A percentile compares a stretch with the other conserved stretches of the same genome.
Evolutionary conservation across 768 basidiomycete genomes (phyloP).

Genomic region (Suillus discolor): DNA sequence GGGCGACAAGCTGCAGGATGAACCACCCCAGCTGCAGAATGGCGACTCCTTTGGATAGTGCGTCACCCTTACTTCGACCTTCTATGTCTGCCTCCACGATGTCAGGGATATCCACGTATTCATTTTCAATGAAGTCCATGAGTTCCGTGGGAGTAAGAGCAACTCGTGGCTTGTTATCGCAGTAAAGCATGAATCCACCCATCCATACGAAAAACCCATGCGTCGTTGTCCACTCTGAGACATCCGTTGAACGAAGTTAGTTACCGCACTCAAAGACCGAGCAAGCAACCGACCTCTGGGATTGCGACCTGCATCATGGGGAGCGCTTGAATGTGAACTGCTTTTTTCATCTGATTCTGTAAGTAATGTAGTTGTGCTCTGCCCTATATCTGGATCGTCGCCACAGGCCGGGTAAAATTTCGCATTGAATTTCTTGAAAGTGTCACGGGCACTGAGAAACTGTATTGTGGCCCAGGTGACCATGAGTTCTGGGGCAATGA

Average conservation of each 20-base stretch:
- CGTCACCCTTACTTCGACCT: neutral
- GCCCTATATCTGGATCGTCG: neutral
- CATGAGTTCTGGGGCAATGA: neutral
- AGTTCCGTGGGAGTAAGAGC: neutral
- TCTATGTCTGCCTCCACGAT: neutral
- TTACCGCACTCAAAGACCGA: neutral
- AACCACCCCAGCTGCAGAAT: neutral
- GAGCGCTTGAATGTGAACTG: neutral
- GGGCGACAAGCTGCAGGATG: neutral
- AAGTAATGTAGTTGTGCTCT: neutral
- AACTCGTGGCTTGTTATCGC: neutral
- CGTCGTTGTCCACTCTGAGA: neutral
- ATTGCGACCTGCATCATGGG: neutral
- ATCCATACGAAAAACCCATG: neutral
- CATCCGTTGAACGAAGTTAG: neutral
- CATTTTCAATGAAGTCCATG: neutral
- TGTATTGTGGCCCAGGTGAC: neutral
- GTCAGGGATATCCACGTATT: neutral
- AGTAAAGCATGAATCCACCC: neutral
- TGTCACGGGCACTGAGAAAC: neutral
- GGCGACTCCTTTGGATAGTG: neutral
- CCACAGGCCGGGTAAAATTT: neutral
- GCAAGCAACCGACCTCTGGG: neutral
- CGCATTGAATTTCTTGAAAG: neutral
- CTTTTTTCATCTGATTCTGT: neutral